Percentiles rank a stretch among this genome's conserved stretches.
Evolutionary conservation across 805 yeast genomes (phyloP).

Genomic region (Lipomyces mesembrius): DNA sequence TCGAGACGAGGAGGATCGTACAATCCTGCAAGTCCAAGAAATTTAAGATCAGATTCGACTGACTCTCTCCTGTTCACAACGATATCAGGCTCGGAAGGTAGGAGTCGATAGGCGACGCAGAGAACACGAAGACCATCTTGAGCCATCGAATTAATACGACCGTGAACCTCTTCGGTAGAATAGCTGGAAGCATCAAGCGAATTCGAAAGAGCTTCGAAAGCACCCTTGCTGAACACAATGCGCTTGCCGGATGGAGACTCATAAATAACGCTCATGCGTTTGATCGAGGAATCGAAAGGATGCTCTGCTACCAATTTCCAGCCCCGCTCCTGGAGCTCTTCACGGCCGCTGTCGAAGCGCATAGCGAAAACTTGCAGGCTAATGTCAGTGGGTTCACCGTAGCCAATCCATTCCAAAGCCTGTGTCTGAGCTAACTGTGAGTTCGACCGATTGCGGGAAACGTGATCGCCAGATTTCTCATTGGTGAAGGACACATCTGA

Average conservation of each 20-base stretch:
- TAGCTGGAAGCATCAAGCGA: slow-evolving; percentile 50
- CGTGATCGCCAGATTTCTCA: slow-evolving; percentile 42
- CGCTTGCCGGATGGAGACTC: slow-evolving; percentile 28
- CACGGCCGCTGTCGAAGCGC: slow-evolving; percentile 59
- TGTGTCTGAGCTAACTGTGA: neutral
- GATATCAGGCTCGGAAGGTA: slow-evolving; percentile 16
- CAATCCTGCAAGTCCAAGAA: slow-evolving; percentile 74
- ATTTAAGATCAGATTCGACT: slow-evolving; percentile 59
- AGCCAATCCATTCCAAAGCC: slow-evolving; percentile 64
- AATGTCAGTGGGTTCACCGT: slow-evolving; percentile 89
- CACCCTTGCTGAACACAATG: slow-evolving; percentile 66
- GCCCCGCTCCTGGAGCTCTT: slow-evolving; percentile 48
- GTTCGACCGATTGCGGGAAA: neutral
- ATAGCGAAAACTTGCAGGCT: slow-evolving; percentile 80
- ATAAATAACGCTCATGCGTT: slow-evolving; percentile 72
- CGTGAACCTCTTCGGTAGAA: slow-evolving; percentile 50
- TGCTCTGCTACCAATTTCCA: slow-evolving; percentile 60
- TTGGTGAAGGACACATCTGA: slow-evolving; percentile 40
- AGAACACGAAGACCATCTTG: slow-evolving; percentile 73
- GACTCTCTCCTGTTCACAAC: slow-evolving; percentile 47
- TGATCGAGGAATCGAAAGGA: slow-evolving; percentile 78
- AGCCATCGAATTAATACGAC: slow-evolving; percentile 63
- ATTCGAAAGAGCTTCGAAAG: slow-evolving; percentile 68
- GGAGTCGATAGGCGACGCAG: slow-evolving; percentile 61
- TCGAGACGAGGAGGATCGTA: slow-evolving; percentile 84